Evolutionary conservation across 2,329 filamentous ascomycete species (phyloP).

Genomic region (Alternaria incomplexa): DNA sequence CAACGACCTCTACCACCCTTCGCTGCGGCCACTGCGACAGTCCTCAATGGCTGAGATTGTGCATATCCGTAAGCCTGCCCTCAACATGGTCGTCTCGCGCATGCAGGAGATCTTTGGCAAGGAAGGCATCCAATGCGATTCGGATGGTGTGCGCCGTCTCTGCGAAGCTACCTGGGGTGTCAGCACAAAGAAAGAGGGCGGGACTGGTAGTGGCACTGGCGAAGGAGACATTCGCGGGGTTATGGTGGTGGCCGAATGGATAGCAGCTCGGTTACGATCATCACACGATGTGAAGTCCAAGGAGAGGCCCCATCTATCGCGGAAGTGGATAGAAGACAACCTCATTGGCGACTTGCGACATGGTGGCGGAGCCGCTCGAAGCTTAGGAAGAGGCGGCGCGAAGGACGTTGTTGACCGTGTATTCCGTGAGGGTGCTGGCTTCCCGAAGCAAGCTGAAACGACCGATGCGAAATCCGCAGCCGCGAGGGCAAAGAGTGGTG

Average conservation of each 20-base stretch:
- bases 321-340: constrained; percentile 78
- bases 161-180: constrained; percentile 87
- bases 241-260: constrained; percentile 89
- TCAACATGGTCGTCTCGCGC: constrained; percentile 83
- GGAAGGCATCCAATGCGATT: constrained; percentile 87
- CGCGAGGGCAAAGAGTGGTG: constrained; percentile 53
- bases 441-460: constrained; percentile 64
- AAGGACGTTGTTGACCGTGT: constrained; percentile 80
- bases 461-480: constrained; percentile 60
- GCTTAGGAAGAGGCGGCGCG: constrained; percentile 72
- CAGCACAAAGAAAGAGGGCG: constrained; percentile 70
- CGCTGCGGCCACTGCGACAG: constrained; percentile 83
- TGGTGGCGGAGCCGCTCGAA: constrained; percentile 73
- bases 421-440: constrained; percentile 80
- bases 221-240: constrained; percentile 80
- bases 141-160: constrained; percentile 83
- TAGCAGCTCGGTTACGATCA: constrained; percentile 71
- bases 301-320: constrained; percentile 63
- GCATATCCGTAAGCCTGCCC: constrained; percentile 84
- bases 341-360: constrained; percentile 71
- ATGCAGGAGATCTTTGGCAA: constrained; percentile 85
- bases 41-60: constrained; percentile 87
- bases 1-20: constrained; percentile 95
- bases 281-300: constrained; percentile 47
- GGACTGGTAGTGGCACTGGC: constrained; percentile 65